Base-by-base conservation (phyloP, 345 rosid species). In the Odontarrhena argentea region DNA sequence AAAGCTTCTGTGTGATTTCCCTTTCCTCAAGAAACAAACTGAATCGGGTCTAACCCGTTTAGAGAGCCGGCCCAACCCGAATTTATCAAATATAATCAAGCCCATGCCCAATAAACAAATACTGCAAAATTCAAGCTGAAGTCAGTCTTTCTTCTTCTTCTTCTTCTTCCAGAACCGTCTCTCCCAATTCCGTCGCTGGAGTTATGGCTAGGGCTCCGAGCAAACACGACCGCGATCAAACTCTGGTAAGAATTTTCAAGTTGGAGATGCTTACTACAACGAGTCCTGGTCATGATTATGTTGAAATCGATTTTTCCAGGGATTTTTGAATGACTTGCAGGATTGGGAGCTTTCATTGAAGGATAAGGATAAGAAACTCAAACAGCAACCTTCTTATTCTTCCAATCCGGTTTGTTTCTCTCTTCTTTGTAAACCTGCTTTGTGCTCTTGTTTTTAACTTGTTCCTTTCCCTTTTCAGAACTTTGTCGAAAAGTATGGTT, bases 241-340 rank as follows among this genome's bases (percentile, higher is more conserved):
- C 87, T 44, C 78, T 78, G 83, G 96, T 89, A 70, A 50, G 59
- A 45, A 13, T 6, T 50, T 70, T 18, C 22, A 18, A 18, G 22
- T 18, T 36, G 34, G 24, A 44, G 62, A 51, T 9, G 26, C 5
- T 28, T 4, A 58, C 34, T 43, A 41, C 13, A 48, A 65, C 37
- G 28, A 49, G 22, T 18, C 22, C 22, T 18, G 22, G 22, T 18
- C 22, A 18, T 18, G 22, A 18, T 18, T 28, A 4, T 28, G 32
- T 28, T 32, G 36, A 32, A 32, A 32, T 32, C 36, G 36, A 32
- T 32, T 32, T 32, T 32, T 89, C 87, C 81, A 80, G 91, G 92
- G 97, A 49, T 83, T 90, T 79, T 78, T 93, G 76, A 88, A 88
- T 85, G 84, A 90, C 75, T 86, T 93, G 92, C 92, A 87, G 92